Percentiles rank a stretch among this genome's conserved stretches.
Conservation (phyloP, 305 asterid species). For the Fraxinus sp. region DNA sequence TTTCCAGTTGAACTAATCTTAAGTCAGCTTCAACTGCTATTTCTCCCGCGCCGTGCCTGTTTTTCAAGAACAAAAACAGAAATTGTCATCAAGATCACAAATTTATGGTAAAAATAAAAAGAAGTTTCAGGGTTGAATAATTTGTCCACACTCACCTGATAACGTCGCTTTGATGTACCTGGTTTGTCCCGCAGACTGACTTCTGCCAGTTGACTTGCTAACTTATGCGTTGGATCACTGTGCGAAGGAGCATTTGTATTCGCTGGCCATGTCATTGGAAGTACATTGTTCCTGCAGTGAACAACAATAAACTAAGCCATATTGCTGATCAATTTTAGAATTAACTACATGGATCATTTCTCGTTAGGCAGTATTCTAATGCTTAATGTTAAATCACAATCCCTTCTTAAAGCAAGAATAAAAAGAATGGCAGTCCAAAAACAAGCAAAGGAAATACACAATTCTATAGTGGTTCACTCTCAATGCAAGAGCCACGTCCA, state of each 20-base stretch:
- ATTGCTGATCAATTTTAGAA: not conserved
- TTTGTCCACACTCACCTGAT: not conserved
- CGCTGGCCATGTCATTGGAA: constrained; percentile 35
- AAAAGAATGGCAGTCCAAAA: not conserved
- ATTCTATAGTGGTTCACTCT: not conserved
- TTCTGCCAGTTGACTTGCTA: not conserved
- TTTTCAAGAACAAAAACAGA: not conserved
- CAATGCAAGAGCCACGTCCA: not conserved
- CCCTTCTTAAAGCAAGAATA: not conserved
- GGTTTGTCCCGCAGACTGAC: not conserved
- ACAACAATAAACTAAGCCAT: not conserved
- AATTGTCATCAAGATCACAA: not conserved
- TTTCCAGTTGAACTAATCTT: not conserved
- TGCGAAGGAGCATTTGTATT: not conserved
- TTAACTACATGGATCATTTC: not conserved
- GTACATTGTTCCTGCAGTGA: constrained; percentile 29
- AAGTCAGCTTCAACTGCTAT: not conserved
- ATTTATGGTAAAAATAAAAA: not conserved
- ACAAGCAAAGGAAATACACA: not conserved
- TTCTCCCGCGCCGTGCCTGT: not conserved
- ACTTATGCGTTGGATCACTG: not conserved
- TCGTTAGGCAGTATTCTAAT: not conserved
- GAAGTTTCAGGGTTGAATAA: not conserved
- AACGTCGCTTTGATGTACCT: not conserved
- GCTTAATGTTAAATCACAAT: not conserved